Evolutionary conservation across 2,329 filamentous ascomycete species (phyloP), one percentile per base, ranked within the genome.

Genomic region (Diaporthe sp.): DNA sequence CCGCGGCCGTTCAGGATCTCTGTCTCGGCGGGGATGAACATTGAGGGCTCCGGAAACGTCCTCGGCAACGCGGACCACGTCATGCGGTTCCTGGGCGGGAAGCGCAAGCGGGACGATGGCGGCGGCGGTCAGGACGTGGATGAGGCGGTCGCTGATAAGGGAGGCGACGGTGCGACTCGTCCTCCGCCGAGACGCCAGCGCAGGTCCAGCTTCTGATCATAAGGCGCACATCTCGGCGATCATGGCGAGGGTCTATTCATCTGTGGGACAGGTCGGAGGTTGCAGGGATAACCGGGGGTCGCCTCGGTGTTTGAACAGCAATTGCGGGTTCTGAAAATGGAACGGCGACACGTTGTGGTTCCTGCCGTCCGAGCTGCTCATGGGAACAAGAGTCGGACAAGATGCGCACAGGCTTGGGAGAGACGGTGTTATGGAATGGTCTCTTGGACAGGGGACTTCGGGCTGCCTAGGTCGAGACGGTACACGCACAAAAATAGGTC

Each of bases 21-120:
- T 35, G 82, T 90, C 17, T 84, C 85, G 30, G 86, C 88, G 2
- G 85, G 86, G 22, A 77, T 88, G 27, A 83, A 81, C 12, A 82
- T 89, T 22, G 80, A 85, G 50, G 87, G 88, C 0, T 77, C 80
- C 2, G 81, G 82, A 15, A 89, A 89, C 70, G 76, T 88, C 17
- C 76, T 89, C 8, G 87, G 86, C 30, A 81, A 76, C 39, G 70
- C 73, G 37, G 51, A 59, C 2, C 47, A 75, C 58, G 30, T 78
- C 27, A 70, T 70, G 58, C 55, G 25, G 51, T 35, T 55, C 6
- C 25, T 75, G 22, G n/a, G 58, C 30, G 39, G 55, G 22, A 75
- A 74, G 68, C 72, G 72, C 39, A 50, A 65, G 37, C 65, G 72
- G 30, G 59, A 47, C 13, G 44, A 63, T 7, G 59, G 42, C n/a